Percentiles rank a stretch among this genome's conserved stretches.
Conservation (phyloP, 106 monocot species). For the Dendrobium nobile region DNA sequence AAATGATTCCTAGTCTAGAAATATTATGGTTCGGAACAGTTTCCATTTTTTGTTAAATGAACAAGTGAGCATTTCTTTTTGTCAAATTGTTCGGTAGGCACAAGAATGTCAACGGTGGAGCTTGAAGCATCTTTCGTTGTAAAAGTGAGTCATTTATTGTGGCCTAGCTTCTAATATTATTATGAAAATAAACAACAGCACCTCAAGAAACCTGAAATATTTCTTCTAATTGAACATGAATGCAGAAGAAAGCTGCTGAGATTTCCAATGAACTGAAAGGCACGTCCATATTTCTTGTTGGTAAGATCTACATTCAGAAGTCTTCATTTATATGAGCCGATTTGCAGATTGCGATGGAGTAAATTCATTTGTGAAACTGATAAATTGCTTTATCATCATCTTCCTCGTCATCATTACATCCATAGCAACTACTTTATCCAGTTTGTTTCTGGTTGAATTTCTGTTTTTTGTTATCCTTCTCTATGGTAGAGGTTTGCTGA, state of each 20-base stretch:
- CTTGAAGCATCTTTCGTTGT: constrained; percentile 45
- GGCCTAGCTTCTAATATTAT: neutral
- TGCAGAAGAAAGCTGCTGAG: constrained; percentile 62
- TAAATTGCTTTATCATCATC: neutral
- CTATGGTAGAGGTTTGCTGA: too few relatives aligned
- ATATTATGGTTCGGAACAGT: neutral
- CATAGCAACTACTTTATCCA: neutral
- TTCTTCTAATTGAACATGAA: constrained; percentile 11
- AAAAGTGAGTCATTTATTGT: constrained; percentile 29
- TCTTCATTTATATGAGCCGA: neutral
- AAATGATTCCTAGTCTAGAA: neutral
- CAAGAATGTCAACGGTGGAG: constrained; percentile 46
- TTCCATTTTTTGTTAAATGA: neutral
- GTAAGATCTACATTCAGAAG: constrained; percentile 20
- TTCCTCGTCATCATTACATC: neutral
- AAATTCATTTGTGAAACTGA: neutral
- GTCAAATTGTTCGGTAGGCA: constrained; percentile 24
- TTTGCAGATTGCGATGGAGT: neutral
- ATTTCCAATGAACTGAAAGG: constrained; percentile 54
- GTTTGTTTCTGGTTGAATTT: too few relatives aligned
- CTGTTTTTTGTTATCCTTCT: too few relatives aligned
- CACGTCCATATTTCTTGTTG: constrained; percentile 79
- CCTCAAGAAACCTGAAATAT: neutral
- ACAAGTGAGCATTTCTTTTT: neutral
- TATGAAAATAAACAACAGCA: neutral